Base-by-base conservation (phyloP, 441 rosid genomes). In the Melastoma candidum region DNA sequence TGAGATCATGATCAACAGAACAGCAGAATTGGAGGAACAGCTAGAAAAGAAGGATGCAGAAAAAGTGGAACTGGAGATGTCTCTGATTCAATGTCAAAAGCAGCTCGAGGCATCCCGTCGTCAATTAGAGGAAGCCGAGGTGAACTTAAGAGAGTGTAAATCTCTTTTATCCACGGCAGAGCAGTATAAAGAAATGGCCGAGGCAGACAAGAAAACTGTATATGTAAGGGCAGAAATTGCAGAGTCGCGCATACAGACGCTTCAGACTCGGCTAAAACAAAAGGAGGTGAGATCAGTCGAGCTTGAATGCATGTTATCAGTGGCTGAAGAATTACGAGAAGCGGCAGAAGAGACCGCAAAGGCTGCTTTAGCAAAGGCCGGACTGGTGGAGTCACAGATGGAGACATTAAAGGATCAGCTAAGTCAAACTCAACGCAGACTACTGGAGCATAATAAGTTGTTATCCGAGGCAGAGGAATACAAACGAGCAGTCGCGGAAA, bases 11-110 rank as follows among this genome's bases (percentile, higher is more conserved):
- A 71, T 71, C 61, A 63, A 66, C 44, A 71, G 80, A 58, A 70
- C 70, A 50, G 71, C 83, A 50, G 89, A 81, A 36, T 52, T 88
- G 56, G 84, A 81, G 65, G 84, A 77, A 44, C 82, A 67, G 54
- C 61, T 83, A 56, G 77, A 77, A 58, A 77, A 74, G 71, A 60
- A 76, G 17, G 81, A 83, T 65, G 84, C 67, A 49, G 82, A 87
- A 73, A 87, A 80, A 50, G 27, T 53, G 47, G 75, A 85, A 53
- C 44, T 74, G 60, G 70, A 73, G 74, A 60, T 67, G 67, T 78
- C 71, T 63, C 65, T 84, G 54, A 65, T 51, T 59, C 80, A 58
- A 51, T 77, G 77, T 53, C 73, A 54, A 51, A 69, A 67, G 49
- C 71, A 74, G 60, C 68, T 77, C 13, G 72, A 74, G 55, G 57